These are phyloP conservation scores for Rosa rugosa DNA, from an alignment of 306 rosid genomes.

Conservation along the genomic window DNA sequence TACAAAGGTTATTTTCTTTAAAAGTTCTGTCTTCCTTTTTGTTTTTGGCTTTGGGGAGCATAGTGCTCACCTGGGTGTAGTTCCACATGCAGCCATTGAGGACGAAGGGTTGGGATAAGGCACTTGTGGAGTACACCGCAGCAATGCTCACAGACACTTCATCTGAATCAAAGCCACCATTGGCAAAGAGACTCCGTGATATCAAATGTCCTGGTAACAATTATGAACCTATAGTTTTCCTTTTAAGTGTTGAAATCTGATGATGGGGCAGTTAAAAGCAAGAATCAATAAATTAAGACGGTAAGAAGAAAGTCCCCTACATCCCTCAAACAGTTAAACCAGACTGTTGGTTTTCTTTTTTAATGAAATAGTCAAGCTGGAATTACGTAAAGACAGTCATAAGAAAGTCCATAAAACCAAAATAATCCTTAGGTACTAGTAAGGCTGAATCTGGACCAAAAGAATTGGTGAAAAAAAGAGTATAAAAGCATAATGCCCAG, in stretches of 20 bases:
- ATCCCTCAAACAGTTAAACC: not conserved
- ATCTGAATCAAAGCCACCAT: conserved; percentile 56
- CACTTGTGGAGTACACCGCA: conserved; percentile 76
- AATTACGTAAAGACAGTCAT: not conserved
- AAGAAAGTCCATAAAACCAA: not conserved
- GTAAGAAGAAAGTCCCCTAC: not conserved
- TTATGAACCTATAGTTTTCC: conserved; percentile 25
- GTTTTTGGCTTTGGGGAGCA: conserved; percentile 15
- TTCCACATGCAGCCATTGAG: conserved; percentile 72
- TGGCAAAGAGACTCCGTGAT: conserved; percentile 62
- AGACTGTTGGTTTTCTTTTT: not conserved
- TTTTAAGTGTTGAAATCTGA: not conserved
- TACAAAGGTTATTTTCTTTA: conserved; percentile 58
- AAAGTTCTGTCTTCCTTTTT: conserved; percentile 7
- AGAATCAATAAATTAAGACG: not conserved
- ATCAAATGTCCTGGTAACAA: conserved; percentile 85
- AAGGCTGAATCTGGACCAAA: not conserved
- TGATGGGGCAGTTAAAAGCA: not conserved
- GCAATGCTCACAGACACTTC: conserved; percentile 76
- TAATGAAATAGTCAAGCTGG: not conserved
- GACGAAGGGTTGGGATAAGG: conserved; percentile 89
- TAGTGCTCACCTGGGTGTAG: conserved; percentile 32
- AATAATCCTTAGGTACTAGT: not conserved
- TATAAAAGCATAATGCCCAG: not conserved
- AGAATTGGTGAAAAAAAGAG: not conserved